A percentile compares a stretch with the other conserved stretches of the same genome.
phyloP scores from a whole-genome alignment of 345 rosid species.

The Microcos paniculata region DNA sequence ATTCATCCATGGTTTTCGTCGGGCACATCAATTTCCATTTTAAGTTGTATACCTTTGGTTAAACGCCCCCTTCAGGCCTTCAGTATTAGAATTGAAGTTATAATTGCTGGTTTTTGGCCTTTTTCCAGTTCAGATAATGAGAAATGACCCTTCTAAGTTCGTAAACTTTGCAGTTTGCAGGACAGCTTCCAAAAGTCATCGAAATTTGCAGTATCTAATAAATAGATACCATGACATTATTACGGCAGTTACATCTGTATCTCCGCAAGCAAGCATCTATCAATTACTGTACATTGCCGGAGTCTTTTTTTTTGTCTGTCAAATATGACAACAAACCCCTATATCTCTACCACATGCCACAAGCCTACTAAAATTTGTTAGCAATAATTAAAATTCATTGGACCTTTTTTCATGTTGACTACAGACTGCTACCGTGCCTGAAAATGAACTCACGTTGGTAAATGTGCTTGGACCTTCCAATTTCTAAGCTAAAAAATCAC shows the following conservation, averaged over 20 bases:
- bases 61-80: not conserved
- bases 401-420: no score
- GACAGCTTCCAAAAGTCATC: not conserved
- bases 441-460: not conserved
- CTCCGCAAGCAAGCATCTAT: not conserved
- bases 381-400: not conserved
- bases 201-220: not conserved
- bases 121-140: not conserved
- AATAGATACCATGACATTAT: not conserved
- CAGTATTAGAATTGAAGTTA: not conserved
- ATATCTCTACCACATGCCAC: not conserved
- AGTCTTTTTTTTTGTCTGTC: not conserved
- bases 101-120: not conserved
- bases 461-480: not conserved
- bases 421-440: not conserved
- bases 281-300: not conserved
- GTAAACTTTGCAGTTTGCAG: not conserved
- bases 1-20: not conserved
- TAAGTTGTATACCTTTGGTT: not conserved
- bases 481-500: not conserved
- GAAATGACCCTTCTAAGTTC: not conserved
- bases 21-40: not conserved
- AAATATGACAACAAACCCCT: not conserved
- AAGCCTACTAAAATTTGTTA: not conserved
- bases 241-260: constrained; percentile 1